Percentiles rank a stretch among this genome's conserved stretches.
phyloP scores from a whole-genome alignment of 495 filamentous ascomycete species.

The Talaromyces ruber region DNA sequence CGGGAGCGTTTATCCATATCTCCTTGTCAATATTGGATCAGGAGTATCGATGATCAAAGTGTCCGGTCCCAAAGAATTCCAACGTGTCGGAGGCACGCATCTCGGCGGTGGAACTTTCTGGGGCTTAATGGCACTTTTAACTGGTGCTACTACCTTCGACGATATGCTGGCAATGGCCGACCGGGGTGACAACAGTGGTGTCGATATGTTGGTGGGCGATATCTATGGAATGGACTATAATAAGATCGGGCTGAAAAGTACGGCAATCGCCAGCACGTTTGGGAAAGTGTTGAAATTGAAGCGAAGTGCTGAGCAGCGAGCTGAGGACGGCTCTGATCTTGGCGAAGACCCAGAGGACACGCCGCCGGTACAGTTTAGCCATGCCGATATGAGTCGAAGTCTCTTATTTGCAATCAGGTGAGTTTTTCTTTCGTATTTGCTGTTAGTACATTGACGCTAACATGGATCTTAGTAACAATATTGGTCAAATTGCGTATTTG shows the following conservation, averaged over 20 bases:
- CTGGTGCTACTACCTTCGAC: slow-evolving; percentile 83
- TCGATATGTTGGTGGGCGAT: slow-evolving; percentile 97
- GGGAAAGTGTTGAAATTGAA: slow-evolving; percentile 93
- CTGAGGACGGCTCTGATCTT: slow-evolving; percentile 65
- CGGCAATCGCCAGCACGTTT: slow-evolving; percentile 89
- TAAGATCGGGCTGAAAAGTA: slow-evolving; percentile 91
- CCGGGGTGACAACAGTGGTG: slow-evolving; percentile 78
- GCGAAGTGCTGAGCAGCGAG: slow-evolving; percentile 60
- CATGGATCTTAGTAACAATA: slow-evolving; percentile 65
- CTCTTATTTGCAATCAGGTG: slow-evolving; percentile 77
- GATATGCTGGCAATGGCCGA: slow-evolving; percentile 96
- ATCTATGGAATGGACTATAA: slow-evolving; percentile 95
- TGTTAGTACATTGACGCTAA: slow-evolving; percentile 11
- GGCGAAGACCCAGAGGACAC: slow-evolving; percentile 36
- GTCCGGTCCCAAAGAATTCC: slow-evolving; percentile 71
- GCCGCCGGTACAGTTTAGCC: slow-evolving; percentile 36
- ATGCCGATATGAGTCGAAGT: slow-evolving; percentile 60
- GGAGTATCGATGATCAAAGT: slow-evolving; percentile 99
- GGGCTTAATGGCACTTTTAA: slow-evolving; percentile 85
- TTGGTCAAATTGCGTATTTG: slow-evolving; percentile 93
- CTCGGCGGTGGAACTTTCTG: slow-evolving; percentile 93
- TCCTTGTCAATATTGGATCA: slow-evolving; percentile 98
- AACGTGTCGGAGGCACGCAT: slow-evolving; percentile 90
- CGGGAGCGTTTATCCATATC: slow-evolving; percentile 83
- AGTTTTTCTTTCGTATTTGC: slow-evolving; percentile 5